These are phyloP conservation scores for Hypoxylon sp. DNA, from an alignment of 2,329 filamentous ascomycete genomes.

Conservation along the genomic window DNA sequence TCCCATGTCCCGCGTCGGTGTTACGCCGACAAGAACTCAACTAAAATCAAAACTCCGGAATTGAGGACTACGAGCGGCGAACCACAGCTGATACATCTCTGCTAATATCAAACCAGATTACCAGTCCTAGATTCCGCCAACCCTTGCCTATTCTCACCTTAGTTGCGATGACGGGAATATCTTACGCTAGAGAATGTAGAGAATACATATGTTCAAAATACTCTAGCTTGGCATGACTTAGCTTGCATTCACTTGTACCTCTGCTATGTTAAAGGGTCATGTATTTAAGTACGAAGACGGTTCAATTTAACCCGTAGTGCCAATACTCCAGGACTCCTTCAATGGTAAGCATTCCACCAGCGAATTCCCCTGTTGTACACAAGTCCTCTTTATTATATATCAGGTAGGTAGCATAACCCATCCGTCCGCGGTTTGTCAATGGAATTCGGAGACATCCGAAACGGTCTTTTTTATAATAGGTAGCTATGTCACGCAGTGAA, in stretches of 20 bases:
- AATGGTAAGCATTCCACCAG: background rate
- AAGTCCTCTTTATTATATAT: too few relatives aligned
- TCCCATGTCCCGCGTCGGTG: slow-evolving; percentile 30
- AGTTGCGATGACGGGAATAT: too few relatives aligned
- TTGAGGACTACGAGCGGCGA: slow-evolving; percentile 5
- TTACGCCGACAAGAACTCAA: slow-evolving; percentile 11
- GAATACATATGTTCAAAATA: background rate
- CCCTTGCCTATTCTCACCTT: background rate
- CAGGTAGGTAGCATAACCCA: too few relatives aligned
- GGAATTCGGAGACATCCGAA: slow-evolving; percentile 2
- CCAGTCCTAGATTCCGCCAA: background rate
- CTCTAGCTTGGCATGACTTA: background rate
- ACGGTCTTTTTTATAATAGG: too few relatives aligned
- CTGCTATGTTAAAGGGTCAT: background rate
- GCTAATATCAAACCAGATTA: background rate
- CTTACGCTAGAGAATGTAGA: too few relatives aligned
- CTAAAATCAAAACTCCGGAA: background rate
- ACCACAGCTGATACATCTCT: background rate
- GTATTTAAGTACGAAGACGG: background rate
- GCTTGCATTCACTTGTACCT: background rate
- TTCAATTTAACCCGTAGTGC: background rate
- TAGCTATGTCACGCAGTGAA: background rate
- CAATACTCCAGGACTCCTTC: background rate
- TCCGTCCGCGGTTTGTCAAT: background rate
- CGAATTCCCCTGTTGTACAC: background rate